phyloP scores from a whole-genome alignment of 306 rosid genomes.

The Urtica urens region DNA sequence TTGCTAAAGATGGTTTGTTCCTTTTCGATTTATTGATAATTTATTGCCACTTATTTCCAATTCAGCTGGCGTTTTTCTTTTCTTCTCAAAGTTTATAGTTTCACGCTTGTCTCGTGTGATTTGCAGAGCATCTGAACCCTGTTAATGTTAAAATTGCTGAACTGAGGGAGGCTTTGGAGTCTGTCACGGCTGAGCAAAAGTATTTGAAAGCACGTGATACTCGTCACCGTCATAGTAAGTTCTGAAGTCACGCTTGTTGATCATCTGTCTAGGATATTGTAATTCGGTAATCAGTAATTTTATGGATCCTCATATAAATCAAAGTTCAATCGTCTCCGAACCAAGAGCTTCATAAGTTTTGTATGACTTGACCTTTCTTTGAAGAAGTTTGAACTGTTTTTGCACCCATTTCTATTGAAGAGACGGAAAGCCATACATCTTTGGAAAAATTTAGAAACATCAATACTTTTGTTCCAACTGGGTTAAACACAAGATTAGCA shows the following conservation, averaged over 20 bases:
- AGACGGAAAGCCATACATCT: no score
- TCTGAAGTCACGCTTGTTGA: background rate
- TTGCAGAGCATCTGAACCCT: slow-evolving; percentile 97
- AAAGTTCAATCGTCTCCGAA: no score
- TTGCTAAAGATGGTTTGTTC: slow-evolving; percentile 83
- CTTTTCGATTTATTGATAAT: slow-evolving; percentile 1
- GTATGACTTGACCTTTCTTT: no score
- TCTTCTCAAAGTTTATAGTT: background rate
- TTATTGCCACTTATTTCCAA: slow-evolving; percentile 1
- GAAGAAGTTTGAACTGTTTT: no score
- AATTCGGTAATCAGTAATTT: no score
- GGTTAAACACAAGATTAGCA: no score
- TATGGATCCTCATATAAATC: no score
- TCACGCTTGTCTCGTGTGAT: slow-evolving; percentile 1
- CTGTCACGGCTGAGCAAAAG: slow-evolving; percentile 89
- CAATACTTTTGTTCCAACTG: no score
- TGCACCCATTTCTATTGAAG: no score
- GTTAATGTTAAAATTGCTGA: slow-evolving; percentile 98
- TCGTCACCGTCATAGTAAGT: slow-evolving; percentile 95
- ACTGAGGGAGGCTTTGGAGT: slow-evolving; percentile 89
- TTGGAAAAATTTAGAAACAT: no score
- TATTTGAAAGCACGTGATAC: slow-evolving; percentile 88
- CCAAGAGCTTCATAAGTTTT: no score
- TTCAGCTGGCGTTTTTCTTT: slow-evolving; percentile 1
- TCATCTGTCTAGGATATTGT: no score